phyloP scores from a whole-genome alignment of 2,329 filamentous ascomycete genomes.

The Claviceps africana region DNA sequence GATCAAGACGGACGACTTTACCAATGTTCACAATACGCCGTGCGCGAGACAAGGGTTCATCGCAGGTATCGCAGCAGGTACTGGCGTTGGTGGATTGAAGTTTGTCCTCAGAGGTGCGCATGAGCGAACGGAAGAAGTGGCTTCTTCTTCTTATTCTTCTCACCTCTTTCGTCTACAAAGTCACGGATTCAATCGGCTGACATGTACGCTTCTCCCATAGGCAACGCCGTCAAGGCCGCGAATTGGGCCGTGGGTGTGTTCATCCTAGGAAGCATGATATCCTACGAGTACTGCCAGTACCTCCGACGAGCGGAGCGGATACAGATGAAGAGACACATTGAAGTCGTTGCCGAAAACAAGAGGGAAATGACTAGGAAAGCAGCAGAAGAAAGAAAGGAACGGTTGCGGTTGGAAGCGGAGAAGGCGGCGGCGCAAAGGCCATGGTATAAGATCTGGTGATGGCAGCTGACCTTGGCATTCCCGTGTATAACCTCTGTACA shows the following conservation, averaged over 20 bases:
- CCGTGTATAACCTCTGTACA: conserved; percentile 1
- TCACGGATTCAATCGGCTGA: background rate
- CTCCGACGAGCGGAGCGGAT: conserved; percentile 59
- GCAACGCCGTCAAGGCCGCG: conserved; percentile 36
- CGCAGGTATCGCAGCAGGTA: conserved; percentile 68
- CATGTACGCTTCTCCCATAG: conserved; percentile 8
- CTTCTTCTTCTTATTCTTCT: background rate
- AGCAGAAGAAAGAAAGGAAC: conserved; percentile 26
- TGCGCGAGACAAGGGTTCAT: conserved; percentile 75
- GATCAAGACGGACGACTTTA: conserved; percentile 55
- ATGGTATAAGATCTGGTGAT: conserved; percentile 46
- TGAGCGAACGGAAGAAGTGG: background rate
- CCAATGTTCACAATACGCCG: conserved; percentile 61
- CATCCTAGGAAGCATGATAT: conserved; percentile 50
- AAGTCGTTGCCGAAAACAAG: conserved; percentile 42
- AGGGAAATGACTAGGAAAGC: conserved; percentile 31
- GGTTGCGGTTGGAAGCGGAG: conserved; percentile 18
- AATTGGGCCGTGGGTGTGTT: conserved; percentile 82
- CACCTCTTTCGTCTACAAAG: background rate
- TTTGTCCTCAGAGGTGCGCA: conserved; percentile 58
- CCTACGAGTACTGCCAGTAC: conserved; percentile 76
- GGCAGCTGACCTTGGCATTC: background rate
- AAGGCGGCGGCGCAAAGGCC: conserved; percentile 23
- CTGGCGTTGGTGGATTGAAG: conserved; percentile 58
- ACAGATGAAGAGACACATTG: conserved; percentile 74